Percentiles rank a stretch among this genome's conserved stretches.
phyloP scores from a whole-genome alignment of 176 grass and related monocot genomes.

The Neostapfia colusana region DNA sequence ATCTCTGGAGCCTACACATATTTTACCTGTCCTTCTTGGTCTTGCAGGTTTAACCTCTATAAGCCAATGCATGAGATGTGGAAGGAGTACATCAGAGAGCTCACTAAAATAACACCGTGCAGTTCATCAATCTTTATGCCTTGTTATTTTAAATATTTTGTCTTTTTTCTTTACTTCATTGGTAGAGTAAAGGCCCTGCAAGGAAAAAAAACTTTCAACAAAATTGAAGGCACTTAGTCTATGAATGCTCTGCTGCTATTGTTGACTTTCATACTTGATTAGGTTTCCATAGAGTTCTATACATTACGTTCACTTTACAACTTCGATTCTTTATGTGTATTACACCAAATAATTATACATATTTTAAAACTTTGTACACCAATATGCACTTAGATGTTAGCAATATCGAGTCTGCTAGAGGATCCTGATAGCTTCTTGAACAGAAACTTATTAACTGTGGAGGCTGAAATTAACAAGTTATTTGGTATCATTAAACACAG shows the following conservation, averaged over 20 bases:
- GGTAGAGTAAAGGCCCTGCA: too few relatives aligned
- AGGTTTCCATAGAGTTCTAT: background rate
- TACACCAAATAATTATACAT: background rate
- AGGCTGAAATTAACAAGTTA: background rate
- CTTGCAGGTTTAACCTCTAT: constrained; percentile 76
- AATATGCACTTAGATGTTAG: background rate
- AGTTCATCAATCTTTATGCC: constrained; percentile 9
- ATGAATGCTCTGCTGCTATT: constrained; percentile 20
- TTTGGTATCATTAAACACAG: background rate
- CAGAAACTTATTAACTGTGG: background rate
- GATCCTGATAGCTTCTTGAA: background rate
- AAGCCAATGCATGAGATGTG: constrained; percentile 91
- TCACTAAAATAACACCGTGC: constrained; percentile 54
- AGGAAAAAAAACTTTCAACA: too few relatives aligned
- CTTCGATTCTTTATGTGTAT: background rate
- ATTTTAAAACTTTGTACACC: background rate
- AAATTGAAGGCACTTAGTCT: background rate
- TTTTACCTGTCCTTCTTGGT: constrained; percentile 29
- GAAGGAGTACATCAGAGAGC: constrained; percentile 70
- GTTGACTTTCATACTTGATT: background rate
- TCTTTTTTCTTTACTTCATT: too few relatives aligned
- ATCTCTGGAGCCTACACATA: background rate
- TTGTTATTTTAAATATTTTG: background rate
- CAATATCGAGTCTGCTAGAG: background rate
- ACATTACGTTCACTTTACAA: constrained; percentile 1